A percentile compares a stretch with the other conserved stretches of the same genome.
Evolutionary conservation across 139 green algal genomes (phyloP).

Genomic region (Volvox reticuliferus): DNA sequence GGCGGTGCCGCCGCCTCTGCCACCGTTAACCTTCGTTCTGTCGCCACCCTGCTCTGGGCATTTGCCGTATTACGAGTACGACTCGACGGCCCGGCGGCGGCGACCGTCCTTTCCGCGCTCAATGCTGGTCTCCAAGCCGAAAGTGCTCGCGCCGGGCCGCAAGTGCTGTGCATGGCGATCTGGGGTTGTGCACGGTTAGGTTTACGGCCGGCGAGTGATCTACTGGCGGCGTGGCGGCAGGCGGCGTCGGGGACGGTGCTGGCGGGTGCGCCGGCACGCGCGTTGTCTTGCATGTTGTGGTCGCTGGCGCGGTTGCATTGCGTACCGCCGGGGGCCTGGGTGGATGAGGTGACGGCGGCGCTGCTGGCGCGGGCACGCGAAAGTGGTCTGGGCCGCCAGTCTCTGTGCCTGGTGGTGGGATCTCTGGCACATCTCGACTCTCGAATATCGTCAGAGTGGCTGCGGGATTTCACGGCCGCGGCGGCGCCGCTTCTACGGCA

Average conservation of each 20-base stretch:
- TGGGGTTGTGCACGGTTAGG: constrained; percentile 10
- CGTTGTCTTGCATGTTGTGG: constrained; percentile 31
- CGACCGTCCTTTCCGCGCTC: background rate
- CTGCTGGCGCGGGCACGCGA: constrained; percentile 36
- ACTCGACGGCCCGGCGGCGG: background rate
- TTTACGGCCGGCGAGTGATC: background rate
- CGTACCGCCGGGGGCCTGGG: background rate
- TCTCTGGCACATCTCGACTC: constrained; percentile 10
- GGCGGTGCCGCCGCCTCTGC: background rate
- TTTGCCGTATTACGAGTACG: background rate
- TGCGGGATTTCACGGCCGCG: background rate
- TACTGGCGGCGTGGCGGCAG: background rate
- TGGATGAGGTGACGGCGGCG: constrained; percentile 16
- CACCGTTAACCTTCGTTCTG: background rate
- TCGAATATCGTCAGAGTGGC: constrained; percentile 6
- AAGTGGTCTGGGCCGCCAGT: constrained; percentile 25
- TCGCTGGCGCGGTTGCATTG: constrained; percentile 36
- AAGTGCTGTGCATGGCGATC: constrained; percentile 4
- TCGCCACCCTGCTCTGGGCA: constrained; percentile 30
- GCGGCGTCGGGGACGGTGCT: background rate
- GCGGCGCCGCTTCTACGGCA: constrained; percentile 6
- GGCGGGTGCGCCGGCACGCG: background rate
- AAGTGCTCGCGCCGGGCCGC: background rate
- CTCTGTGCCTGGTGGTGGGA: constrained; percentile 21
- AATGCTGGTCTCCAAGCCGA: background rate